Evolutionary conservation across 495 filamentous ascomycete genomes (phyloP).

Genomic region (Bryoglossum gracile): DNA sequence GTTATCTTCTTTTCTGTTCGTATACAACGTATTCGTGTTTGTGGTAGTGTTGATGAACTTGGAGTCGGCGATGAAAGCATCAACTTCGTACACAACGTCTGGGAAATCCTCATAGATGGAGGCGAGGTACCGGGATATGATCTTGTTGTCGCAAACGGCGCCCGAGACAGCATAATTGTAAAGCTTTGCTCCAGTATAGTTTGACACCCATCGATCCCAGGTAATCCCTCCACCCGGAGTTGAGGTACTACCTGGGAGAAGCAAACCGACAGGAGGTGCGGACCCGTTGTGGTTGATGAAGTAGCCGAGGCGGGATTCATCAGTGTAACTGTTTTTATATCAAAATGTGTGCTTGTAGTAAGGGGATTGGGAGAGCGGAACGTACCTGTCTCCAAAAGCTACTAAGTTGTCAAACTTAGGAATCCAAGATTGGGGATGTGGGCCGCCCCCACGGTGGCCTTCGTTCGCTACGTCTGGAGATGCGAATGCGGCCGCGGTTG

Average conservation of each 20-base stretch:
- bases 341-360: background rate
- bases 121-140: constrained; percentile 46
- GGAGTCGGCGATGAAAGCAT: constrained; percentile 58
- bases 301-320: constrained; percentile 57
- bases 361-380: no score
- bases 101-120: constrained; percentile 48
- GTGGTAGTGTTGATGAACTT: constrained; percentile 30
- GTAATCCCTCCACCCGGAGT: constrained; percentile 56
- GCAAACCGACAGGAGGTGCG: constrained; percentile 52
- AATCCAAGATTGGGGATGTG: constrained; percentile 12
- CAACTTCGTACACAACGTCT: constrained; percentile 61
- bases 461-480: background rate
- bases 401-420: constrained; percentile 44
- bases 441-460: constrained; percentile 1
- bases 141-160: constrained; percentile 61
- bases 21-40: constrained; percentile 40
- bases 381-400: constrained; percentile 56
- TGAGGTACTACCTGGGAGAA: constrained; percentile 33
- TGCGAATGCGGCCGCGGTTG: constrained; percentile 10
- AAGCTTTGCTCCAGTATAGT: constrained; percentile 48
- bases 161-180: constrained; percentile 68
- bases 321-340: constrained; percentile 48
- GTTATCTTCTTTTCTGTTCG: constrained; percentile 42
- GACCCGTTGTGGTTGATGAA: constrained; percentile 49
- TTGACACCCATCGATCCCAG: constrained; percentile 58